phyloP scores from a whole-genome alignment of 2,329 filamentous ascomycete species.

The Exophiala calicioides region DNA sequence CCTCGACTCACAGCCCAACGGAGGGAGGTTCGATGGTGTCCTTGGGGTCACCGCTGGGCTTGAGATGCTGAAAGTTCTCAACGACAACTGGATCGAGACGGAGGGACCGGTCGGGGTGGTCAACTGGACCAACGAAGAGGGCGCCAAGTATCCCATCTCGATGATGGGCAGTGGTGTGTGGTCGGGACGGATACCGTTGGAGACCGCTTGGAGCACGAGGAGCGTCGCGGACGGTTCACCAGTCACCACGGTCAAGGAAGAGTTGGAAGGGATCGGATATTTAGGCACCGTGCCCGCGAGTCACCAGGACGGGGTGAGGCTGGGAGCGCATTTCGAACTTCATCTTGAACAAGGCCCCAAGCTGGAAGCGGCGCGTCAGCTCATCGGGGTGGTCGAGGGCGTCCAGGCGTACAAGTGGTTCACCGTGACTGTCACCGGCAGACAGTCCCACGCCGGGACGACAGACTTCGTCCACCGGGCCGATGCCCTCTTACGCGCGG shows the following conservation, averaged over 20 bases:
- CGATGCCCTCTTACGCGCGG: conserved; percentile 68
- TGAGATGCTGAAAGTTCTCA: conserved; percentile 68
- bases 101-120: conserved; percentile 72
- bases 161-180: conserved; percentile 77
- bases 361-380: conserved; percentile 63
- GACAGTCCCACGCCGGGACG: conserved; percentile 73
- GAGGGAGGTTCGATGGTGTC: conserved; percentile 73
- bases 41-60: conserved; percentile 72
- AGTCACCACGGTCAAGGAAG: conserved; percentile 59
- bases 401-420: conserved; percentile 77
- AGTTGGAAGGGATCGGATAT: conserved; percentile 69
- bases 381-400: conserved; percentile 69
- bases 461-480: conserved; percentile 67
- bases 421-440: conserved; percentile 64
- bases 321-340: conserved; percentile 80
- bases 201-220: conserved; percentile 60
- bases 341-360: conserved; percentile 84
- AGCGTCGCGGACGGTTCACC: conserved; percentile 55
- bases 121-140: conserved; percentile 83
- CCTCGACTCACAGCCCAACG: conserved; percentile 57
- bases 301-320: conserved; percentile 56
- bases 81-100: conserved; percentile 68
- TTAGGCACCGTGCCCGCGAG: conserved; percentile 58
- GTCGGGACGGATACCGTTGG: conserved; percentile 64
- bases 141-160: conserved; percentile 73